phyloP scores from a whole-genome alignment of 345 rosid species.

The Reutealis trisperma region DNA sequence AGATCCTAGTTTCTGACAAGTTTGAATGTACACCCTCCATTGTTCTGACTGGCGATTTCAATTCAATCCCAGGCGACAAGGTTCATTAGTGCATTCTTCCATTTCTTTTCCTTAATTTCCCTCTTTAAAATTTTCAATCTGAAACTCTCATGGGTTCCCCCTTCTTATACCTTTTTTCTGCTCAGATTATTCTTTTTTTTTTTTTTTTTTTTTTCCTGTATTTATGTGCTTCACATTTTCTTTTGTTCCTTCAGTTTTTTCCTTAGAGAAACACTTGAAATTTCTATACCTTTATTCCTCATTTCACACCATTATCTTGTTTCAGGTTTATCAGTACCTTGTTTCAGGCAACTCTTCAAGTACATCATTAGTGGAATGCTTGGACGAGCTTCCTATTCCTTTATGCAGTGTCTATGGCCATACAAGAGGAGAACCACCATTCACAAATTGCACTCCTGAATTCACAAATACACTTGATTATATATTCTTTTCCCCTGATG shows the following conservation, averaged over 20 bases:
- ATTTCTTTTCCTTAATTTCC: background rate
- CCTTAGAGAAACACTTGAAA: background rate
- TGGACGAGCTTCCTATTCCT: conserved; percentile 61
- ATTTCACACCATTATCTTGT: conserved; percentile 4
- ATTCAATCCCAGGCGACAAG: conserved; percentile 84
- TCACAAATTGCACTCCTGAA: conserved; percentile 87
- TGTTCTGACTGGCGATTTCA: conserved; percentile 88
- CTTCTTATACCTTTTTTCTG: background rate
- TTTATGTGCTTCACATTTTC: background rate
- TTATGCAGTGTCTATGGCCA: conserved; percentile 65
- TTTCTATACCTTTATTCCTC: background rate
- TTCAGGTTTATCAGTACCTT: conserved; percentile 83
- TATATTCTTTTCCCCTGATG: conserved; percentile 69
- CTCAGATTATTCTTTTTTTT: background rate
- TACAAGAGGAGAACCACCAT: conserved; percentile 77
- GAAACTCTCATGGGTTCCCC: background rate
- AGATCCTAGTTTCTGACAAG: conserved; percentile 49
- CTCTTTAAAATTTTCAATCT: background rate
- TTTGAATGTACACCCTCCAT: conserved; percentile 64
- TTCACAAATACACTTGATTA: conserved; percentile 84
- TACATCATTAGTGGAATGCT: conserved; percentile 27
- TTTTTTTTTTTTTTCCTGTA: background rate
- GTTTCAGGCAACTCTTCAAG: conserved; percentile 51
- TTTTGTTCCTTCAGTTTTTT: background rate
- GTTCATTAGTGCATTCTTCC: conserved; percentile 31